These are phyloP conservation scores for Phylloporus sp. DNA, from an alignment of 768 basidiomycete genomes.

Conservation along the genomic window DNA sequence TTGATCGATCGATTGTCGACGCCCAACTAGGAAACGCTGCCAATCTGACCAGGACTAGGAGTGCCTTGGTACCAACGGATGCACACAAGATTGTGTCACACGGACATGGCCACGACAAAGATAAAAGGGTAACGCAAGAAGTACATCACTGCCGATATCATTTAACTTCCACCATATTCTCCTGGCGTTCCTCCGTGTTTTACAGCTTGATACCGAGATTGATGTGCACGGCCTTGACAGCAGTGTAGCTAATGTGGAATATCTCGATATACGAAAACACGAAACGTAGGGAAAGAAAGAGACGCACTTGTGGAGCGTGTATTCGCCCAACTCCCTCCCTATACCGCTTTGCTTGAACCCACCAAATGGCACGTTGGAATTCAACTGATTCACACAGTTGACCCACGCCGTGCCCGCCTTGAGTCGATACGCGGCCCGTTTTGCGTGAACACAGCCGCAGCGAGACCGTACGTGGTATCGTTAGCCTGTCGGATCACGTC, in stretches of 20 bases:
- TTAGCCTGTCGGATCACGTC: slow-evolving; percentile 75
- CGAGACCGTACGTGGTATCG: slow-evolving; percentile 82
- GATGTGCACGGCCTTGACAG: slow-evolving; percentile 36
- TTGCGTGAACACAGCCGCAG: slow-evolving; percentile 79
- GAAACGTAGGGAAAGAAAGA: background rate
- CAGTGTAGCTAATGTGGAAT: slow-evolving; percentile 16
- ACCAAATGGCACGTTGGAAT: slow-evolving; percentile 63
- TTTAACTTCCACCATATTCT: background rate
- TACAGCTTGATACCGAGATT: slow-evolving; percentile 37
- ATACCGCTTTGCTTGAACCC: slow-evolving; percentile 83
- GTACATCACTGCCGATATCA: too few species aligned
- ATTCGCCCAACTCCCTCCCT: slow-evolving; percentile 76
- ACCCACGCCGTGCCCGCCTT: slow-evolving; percentile 82
- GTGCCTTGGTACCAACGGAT: too few species aligned
- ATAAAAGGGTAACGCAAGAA: too few species aligned
- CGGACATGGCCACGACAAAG: too few species aligned
- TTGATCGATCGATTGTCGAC: too few species aligned
- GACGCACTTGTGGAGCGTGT: slow-evolving; percentile 55
- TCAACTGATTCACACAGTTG: slow-evolving; percentile 29
- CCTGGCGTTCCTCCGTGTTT: background rate
- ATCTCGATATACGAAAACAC: background rate
- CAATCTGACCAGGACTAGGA: too few species aligned
- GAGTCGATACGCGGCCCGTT: slow-evolving; percentile 68
- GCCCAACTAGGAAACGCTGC: too few species aligned
- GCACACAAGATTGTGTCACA: too few species aligned